Percentiles rank a stretch among this genome's conserved stretches.
These are phyloP conservation scores for Lactarius sanguifluus DNA, from an alignment of 768 basidiomycete species.

Conservation along the genomic window DNA sequence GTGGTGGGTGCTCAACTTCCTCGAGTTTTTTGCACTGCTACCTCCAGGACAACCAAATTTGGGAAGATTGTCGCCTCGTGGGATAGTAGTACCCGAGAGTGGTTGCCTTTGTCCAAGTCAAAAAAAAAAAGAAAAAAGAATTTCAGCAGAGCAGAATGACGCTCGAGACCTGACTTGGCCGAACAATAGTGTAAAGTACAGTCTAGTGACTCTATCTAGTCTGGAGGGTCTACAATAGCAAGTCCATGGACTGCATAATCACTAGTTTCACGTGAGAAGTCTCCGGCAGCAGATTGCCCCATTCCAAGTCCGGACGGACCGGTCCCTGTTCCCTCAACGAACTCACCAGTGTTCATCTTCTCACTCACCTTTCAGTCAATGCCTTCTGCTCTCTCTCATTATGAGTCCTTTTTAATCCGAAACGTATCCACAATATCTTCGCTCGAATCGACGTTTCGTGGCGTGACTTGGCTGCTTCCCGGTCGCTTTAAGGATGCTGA, in stretches of 20 bases:
- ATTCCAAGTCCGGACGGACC: constrained; percentile 5
- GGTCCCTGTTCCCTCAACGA: background rate
- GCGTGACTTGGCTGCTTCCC: constrained; percentile 93
- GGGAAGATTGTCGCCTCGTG: constrained; percentile 14
- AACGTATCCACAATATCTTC: constrained; percentile 84
- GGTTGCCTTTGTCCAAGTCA: background rate
- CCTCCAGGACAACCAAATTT: constrained; percentile 10
- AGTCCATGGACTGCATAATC: background rate
- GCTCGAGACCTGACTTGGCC: background rate
- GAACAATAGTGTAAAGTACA: background rate
- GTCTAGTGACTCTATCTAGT: background rate
- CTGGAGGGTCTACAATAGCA: background rate
- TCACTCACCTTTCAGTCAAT: constrained; percentile 39
- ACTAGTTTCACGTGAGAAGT: constrained; percentile 9
- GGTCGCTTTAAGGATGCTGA: constrained; percentile 98
- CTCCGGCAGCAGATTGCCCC: constrained; percentile 1
- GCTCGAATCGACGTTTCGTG: constrained; percentile 86
- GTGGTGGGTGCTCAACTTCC: background rate
- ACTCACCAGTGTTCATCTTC: background rate
- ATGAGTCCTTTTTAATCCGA: constrained; percentile 79
- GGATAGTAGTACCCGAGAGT: constrained; percentile 3
- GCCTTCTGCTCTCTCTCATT: constrained; percentile 64
- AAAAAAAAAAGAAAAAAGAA: too few relatives aligned
- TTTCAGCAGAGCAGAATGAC: background rate
- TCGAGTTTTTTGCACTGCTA: constrained; percentile 5